Conservation (phyloP, 2,329 filamentous ascomycete genomes). For the Trichoderma sp. region DNA sequence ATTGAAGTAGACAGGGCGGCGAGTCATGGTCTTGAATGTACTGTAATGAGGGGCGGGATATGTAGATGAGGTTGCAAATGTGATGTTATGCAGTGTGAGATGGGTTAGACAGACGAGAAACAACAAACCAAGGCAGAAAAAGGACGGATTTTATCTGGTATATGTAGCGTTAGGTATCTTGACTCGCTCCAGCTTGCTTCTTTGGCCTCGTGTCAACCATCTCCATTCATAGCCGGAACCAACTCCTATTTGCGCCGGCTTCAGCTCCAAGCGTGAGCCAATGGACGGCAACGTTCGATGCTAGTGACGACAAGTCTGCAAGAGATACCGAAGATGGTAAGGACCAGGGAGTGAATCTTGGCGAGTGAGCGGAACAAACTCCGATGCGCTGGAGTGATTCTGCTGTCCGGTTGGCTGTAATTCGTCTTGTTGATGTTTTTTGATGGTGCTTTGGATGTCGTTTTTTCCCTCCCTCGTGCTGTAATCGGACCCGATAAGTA, state of each 20-base stretch:
- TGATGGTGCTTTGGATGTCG: neutral
- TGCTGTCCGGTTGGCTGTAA: neutral
- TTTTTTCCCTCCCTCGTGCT: neutral
- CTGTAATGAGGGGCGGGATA: neutral
- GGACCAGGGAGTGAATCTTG: neutral
- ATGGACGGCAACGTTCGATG: neutral
- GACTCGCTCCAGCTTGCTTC: neutral
- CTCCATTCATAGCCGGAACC: neutral
- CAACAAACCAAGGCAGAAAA: neutral
- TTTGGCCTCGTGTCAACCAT: neutral
- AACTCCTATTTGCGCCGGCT: neutral
- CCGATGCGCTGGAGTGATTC: neutral
- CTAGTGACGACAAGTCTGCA: slow-evolving; percentile 1
- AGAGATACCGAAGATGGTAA: slow-evolving; percentile 9
- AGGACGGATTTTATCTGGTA: neutral
- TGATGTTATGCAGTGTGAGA: neutral
- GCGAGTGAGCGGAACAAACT: neutral
- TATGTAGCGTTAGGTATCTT: neutral
- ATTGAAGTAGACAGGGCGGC: slow-evolving; percentile 23
- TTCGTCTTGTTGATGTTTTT: neutral
- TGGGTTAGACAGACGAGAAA: neutral
- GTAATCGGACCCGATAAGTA: neutral
- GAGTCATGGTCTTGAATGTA: neutral
- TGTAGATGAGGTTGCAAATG: neutral
- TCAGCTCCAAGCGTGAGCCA: neutral